Conservation (phyloP, 805 yeast genomes). For the Saccharomycopsis schoenii region DNA sequence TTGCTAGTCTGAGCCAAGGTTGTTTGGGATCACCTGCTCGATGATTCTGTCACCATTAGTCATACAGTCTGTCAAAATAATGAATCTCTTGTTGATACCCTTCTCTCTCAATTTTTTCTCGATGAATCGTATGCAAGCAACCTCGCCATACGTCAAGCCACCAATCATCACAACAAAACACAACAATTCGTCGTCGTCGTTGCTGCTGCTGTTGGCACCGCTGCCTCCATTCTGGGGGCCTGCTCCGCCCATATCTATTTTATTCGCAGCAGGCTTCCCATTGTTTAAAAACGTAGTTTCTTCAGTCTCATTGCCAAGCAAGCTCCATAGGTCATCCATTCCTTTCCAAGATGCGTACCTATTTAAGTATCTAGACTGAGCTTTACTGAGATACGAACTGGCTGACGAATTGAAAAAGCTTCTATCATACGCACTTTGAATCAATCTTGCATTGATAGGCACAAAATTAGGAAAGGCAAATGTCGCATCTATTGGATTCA, state of each 20-base stretch:
- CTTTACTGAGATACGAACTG: slow-evolving; percentile 13
- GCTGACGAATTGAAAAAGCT: slow-evolving; percentile 33
- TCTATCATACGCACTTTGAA: slow-evolving; percentile 58
- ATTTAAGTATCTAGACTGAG: slow-evolving; percentile 20
- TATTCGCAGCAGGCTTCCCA: slow-evolving; percentile 19
- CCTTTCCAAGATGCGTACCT: slow-evolving; percentile 29
- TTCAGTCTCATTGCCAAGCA: slow-evolving; percentile 25
- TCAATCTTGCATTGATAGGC: slow-evolving; percentile 61
- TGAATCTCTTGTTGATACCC: slow-evolving; percentile 29
- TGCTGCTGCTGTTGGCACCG: slow-evolving; percentile 15
- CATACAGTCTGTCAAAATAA: slow-evolving; percentile 40
- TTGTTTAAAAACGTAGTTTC: slow-evolving; percentile 17
- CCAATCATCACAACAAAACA: slow-evolving; percentile 57
- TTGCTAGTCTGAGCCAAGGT: background rate
- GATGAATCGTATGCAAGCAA: slow-evolving; percentile 59
- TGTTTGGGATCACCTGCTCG: slow-evolving; percentile 16
- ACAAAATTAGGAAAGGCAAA: slow-evolving; percentile 76
- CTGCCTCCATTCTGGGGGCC: background rate
- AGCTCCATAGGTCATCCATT: slow-evolving; percentile 28
- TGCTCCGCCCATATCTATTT: background rate
- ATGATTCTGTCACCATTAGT: slow-evolving; percentile 34
- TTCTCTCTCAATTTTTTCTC: slow-evolving; percentile 33
- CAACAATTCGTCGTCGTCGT: slow-evolving; percentile 22
- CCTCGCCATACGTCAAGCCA: slow-evolving; percentile 79
- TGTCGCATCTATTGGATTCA: slow-evolving; percentile 38